These are phyloP conservation scores for Epichloe bromicola DNA, from an alignment of 2,329 filamentous ascomycete genomes.

Conservation along the genomic window DNA sequence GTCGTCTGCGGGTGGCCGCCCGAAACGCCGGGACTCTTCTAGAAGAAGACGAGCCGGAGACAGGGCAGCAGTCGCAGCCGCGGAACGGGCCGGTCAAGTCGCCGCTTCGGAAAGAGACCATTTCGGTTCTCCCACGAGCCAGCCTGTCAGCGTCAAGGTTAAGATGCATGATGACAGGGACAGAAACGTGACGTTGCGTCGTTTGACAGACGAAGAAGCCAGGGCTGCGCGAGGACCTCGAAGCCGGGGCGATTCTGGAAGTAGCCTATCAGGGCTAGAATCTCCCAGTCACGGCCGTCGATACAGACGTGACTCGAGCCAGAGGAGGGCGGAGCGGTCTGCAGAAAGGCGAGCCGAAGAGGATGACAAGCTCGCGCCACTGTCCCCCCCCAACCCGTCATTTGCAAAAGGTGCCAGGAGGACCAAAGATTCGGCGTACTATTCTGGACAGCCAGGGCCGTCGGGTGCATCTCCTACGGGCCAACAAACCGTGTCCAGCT, in stretches of 20 bases:
- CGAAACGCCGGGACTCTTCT: conserved; percentile 31
- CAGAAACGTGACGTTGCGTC: conserved; percentile 46
- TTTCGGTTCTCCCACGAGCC: conserved; percentile 28
- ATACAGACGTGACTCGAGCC: conserved; percentile 42
- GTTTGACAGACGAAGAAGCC: conserved; percentile 48
- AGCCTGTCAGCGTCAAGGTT: conserved; percentile 44
- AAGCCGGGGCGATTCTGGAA: conserved; percentile 36
- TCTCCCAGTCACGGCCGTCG: conserved; percentile 30
- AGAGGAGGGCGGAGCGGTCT: conserved; percentile 31
- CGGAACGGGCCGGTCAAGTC: conserved; percentile 32
- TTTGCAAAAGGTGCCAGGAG: conserved; percentile 38
- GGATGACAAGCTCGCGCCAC: conserved; percentile 25
- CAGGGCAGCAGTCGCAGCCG: conserved; percentile 32
- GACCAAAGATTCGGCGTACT: conserved; percentile 49
- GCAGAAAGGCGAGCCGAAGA: conserved; percentile 32
- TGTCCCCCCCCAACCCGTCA: conserved; percentile 43
- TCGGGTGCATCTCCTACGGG: conserved; percentile 27
- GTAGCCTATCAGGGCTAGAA: conserved; percentile 45
- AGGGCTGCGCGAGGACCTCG: conserved; percentile 27
- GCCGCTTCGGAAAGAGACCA: conserved; percentile 28
- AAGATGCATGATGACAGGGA: conserved; percentile 48
- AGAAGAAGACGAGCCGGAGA: conserved; percentile 33
- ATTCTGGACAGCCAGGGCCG: conserved; percentile 37
- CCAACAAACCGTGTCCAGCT: conserved; percentile 33
- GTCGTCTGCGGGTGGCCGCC: conserved; percentile 20